phyloP scores from a whole-genome alignment of 345 rosid species.

The Salix purpurea region DNA sequence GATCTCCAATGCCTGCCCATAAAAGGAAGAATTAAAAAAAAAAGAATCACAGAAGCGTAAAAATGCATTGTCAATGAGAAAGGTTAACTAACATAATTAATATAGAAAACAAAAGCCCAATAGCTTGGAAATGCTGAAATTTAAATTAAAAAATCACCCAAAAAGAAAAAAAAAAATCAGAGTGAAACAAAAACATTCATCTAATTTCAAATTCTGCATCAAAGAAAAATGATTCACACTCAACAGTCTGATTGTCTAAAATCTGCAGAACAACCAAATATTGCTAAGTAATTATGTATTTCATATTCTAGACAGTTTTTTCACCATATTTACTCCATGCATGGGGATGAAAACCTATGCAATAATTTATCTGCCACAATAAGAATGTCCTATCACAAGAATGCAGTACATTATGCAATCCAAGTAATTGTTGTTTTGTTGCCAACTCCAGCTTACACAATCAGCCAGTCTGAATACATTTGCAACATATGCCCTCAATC shows the following conservation, averaged over 20 bases:
- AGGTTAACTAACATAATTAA: too few relatives aligned
- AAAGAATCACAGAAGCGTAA: neutral
- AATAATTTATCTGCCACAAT: neutral
- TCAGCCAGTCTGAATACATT: too few relatives aligned
- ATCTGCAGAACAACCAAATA: neutral
- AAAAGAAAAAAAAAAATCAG: neutral
- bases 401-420: too few relatives aligned
- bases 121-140: too few relatives aligned
- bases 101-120: too few relatives aligned
- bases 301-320: neutral
- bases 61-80: neutral
- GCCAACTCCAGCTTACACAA: too few relatives aligned
- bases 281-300: neutral
- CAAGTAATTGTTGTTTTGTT: too few relatives aligned
- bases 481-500: too few relatives aligned
- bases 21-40: neutral
- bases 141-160: too few relatives aligned
- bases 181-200: neutral
- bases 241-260: neutral
- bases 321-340: neutral
- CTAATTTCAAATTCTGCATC: neutral
- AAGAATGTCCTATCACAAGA: too few relatives aligned
- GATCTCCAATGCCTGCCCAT: conserved; percentile 72
- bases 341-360: neutral
- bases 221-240: neutral